Conservation (phyloP, 1,284 basidiomycete species). For the Fomitopsis palustris region DNA sequence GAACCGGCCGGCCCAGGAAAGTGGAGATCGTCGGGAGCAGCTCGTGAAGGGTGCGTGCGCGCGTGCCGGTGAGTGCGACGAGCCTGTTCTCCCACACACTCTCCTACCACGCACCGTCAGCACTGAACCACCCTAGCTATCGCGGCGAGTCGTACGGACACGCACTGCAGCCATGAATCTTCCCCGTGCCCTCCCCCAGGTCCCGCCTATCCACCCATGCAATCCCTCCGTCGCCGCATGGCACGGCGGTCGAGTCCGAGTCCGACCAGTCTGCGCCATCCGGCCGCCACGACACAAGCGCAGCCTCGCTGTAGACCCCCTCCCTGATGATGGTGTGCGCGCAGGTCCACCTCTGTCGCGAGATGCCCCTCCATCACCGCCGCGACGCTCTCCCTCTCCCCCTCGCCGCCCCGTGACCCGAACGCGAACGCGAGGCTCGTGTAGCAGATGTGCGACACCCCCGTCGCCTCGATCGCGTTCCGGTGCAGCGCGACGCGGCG, state of each 20-base stretch:
- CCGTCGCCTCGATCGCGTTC: slow-evolving; percentile 34
- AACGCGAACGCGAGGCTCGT: slow-evolving; percentile 35
- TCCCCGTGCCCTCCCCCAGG: slow-evolving; percentile 31
- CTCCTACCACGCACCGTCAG: slow-evolving; percentile 9
- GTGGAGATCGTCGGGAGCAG: slow-evolving; percentile 20
- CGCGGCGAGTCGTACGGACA: not conserved
- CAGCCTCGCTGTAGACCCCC: slow-evolving; percentile 38
- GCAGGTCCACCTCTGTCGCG: slow-evolving; percentile 34
- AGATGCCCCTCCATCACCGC: slow-evolving; percentile 35
- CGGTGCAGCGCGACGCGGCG: slow-evolving; percentile 29
- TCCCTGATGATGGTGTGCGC: slow-evolving; percentile 35
- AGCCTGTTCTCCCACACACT: slow-evolving; percentile 26
- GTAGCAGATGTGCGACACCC: slow-evolving; percentile 35
- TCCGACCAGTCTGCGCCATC: no score
- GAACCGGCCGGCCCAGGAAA: slow-evolving; percentile 20
- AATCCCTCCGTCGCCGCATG: slow-evolving; percentile 29
- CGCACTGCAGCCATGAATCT: slow-evolving; percentile 25
- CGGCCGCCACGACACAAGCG: slow-evolving; percentile 28
- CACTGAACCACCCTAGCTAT: not conserved
- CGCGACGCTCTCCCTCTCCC: slow-evolving; percentile 20
- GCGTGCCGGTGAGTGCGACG: slow-evolving; percentile 26
- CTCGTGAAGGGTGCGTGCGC: slow-evolving; percentile 21
- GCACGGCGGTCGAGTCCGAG: slow-evolving; percentile 19
- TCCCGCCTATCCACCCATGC: slow-evolving; percentile 31
- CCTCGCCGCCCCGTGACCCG: slow-evolving; percentile 2